A percentile compares a stretch with the other conserved stretches of the same genome.
phyloP scores from a whole-genome alignment of 2,329 filamentous ascomycete species.

The Coniella vitis region DNA sequence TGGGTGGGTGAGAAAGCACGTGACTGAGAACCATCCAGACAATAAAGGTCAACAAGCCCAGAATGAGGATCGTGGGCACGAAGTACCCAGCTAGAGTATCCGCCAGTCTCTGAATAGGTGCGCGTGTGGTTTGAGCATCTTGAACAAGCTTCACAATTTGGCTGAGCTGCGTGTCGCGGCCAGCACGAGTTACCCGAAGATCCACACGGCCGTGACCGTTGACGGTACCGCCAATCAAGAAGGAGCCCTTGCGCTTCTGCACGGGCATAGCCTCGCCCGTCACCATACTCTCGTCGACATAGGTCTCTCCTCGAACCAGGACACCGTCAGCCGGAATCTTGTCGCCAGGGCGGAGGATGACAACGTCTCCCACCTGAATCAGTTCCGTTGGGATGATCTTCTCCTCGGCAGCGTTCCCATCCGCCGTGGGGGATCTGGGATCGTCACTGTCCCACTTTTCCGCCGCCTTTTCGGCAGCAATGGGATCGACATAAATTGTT shows the following conservation, averaged over 20 bases:
- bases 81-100: constrained; percentile 92
- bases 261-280: constrained; percentile 96
- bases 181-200: constrained; percentile 85
- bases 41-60: constrained; percentile 79
- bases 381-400: constrained; percentile 87
- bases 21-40: constrained; percentile 95
- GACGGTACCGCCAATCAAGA: constrained; percentile 87
- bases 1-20: constrained; percentile 72
- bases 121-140: constrained; percentile 88
- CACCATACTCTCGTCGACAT: constrained; percentile 96
- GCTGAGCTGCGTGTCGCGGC: constrained; percentile 91
- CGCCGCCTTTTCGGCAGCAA: constrained; percentile 83
- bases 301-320: constrained; percentile 83
- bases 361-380: constrained; percentile 87
- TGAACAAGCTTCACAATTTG: constrained; percentile 99
- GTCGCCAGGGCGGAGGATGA: constrained; percentile 87
- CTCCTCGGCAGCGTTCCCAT: constrained; percentile 67
- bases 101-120: constrained; percentile 88
- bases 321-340: constrained; percentile 92
- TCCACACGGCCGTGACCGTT: constrained; percentile 90
- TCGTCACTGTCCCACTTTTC: constrained; percentile 63
- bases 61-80: constrained; percentile 77
- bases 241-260: constrained; percentile 72
- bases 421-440: constrained; percentile 36
- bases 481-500: constrained; percentile 90